A percentile compares a stretch with the other conserved stretches of the same genome.
phyloP scores from a whole-genome alignment of 2,329 filamentous ascomycete genomes.

The Plenodomus tracheiphilus region DNA sequence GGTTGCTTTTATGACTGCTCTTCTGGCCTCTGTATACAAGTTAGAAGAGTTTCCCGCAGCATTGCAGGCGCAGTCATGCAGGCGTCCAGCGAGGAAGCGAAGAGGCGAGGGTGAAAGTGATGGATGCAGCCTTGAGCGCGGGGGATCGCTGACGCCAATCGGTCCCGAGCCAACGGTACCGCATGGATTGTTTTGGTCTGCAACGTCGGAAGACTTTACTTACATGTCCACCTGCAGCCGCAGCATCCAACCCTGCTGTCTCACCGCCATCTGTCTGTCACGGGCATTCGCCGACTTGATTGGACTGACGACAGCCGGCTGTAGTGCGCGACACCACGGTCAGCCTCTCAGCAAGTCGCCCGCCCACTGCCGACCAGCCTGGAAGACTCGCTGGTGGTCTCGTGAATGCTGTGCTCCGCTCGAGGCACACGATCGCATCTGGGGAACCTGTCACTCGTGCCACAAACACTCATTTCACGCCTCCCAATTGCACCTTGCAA shows the following conservation, averaged over 20 bases:
- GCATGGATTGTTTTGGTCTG: neutral
- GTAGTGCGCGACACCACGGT: neutral
- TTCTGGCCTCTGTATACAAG: too few relatives aligned
- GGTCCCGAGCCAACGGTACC: neutral
- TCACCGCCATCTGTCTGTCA: neutral
- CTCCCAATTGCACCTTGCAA: conserved; percentile 12
- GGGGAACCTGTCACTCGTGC: conserved; percentile 24
- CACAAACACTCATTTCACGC: conserved; percentile 12
- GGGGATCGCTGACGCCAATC: neutral
- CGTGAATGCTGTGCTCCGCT: conserved; percentile 32
- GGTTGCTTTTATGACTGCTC: conserved; percentile 51
- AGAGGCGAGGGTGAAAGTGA: too few relatives aligned
- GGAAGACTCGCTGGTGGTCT: conserved; percentile 1
- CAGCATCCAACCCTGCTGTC: conserved; percentile 1
- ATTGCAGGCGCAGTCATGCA: too few relatives aligned
- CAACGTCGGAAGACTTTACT: neutral
- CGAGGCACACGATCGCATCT: conserved; percentile 24
- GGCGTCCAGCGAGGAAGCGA: conserved; percentile 14
- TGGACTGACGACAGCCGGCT: neutral
- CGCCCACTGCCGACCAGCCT: too few relatives aligned
- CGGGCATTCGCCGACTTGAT: neutral
- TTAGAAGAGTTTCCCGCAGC: too few relatives aligned
- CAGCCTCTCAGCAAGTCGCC: too few relatives aligned
- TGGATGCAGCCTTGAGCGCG: conserved; percentile 3
- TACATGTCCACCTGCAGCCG: neutral